phyloP scores from a whole-genome alignment of 2,329 filamentous ascomycete genomes.

The Penicillium sp. region DNA sequence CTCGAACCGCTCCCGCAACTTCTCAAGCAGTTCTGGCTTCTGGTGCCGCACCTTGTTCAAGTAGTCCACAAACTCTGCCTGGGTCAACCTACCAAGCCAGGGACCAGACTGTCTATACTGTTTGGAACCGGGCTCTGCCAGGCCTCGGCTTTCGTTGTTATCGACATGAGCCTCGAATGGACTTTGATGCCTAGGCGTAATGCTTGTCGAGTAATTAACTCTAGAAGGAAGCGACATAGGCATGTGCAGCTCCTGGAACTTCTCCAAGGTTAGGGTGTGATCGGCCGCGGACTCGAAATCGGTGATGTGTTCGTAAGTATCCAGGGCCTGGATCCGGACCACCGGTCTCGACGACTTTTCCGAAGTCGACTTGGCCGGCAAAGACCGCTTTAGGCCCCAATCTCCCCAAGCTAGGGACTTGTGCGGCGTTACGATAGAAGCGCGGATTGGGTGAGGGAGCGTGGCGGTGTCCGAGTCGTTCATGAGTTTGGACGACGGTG shows the following conservation, averaged over 20 bases:
- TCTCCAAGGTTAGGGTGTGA: constrained; percentile 72
- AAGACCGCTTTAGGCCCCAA: constrained; percentile 84
- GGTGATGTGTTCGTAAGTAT: constrained; percentile 81
- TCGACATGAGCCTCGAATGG: constrained; percentile 43
- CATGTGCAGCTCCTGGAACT: constrained; percentile 78
- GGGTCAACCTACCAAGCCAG: constrained; percentile 53
- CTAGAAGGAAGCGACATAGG: constrained; percentile 55
- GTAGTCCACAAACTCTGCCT: constrained; percentile 52
- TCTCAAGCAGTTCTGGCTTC: constrained; percentile 37
- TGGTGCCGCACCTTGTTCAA: constrained; percentile 43
- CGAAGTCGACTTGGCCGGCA: constrained; percentile 70
- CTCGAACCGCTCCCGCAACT: constrained; percentile 33
- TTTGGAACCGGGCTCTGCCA: constrained; percentile 31
- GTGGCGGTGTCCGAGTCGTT: constrained; percentile 65
- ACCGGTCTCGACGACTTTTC: constrained; percentile 64
- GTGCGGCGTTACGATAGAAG: constrained; percentile 72
- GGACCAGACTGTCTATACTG: constrained; percentile 57
- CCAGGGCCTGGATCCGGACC: constrained; percentile 70
- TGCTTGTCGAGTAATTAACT: constrained; percentile 29
- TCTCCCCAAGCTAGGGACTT: constrained; percentile 72
- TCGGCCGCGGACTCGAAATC: constrained; percentile 81
- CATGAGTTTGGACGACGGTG: constrained; percentile 46
- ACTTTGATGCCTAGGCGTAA: constrained; percentile 32
- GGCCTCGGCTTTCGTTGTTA: constrained; percentile 38
- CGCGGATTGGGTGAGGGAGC: constrained; percentile 69